Percentiles rank a stretch among this genome's conserved stretches.
Conservation (phyloP, 2,329 filamentous ascomycete species). For the Neonectria ditissima region DNA sequence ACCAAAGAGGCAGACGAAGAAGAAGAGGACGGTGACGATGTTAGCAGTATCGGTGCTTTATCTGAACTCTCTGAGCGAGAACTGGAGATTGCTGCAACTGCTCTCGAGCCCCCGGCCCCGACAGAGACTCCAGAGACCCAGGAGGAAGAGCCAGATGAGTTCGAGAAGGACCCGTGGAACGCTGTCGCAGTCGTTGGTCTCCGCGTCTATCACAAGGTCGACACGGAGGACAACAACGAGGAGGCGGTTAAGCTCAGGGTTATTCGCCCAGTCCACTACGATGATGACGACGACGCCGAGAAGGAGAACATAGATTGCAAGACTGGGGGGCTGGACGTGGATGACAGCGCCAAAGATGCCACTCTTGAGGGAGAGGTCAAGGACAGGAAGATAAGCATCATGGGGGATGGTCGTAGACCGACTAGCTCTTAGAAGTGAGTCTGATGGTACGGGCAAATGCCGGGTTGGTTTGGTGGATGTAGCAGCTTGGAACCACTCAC, state of each 20-base stretch:
- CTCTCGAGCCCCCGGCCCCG: conserved; percentile 20
- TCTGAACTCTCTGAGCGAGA: conserved; percentile 56
- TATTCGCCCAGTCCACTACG: conserved; percentile 53
- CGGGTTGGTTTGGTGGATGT: background rate
- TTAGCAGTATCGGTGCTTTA: conserved; percentile 49
- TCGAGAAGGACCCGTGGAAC: conserved; percentile 71
- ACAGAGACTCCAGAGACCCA: conserved; percentile 24
- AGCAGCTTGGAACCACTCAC: background rate
- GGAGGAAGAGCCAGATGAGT: conserved; percentile 64
- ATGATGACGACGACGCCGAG: conserved; percentile 38
- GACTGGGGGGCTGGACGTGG: conserved; percentile 55
- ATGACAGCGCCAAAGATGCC: conserved; percentile 60
- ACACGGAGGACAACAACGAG: conserved; percentile 46
- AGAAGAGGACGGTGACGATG: conserved; percentile 39
- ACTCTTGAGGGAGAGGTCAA: conserved; percentile 51
- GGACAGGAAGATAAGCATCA: conserved; percentile 53
- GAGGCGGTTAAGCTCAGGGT: conserved; percentile 55
- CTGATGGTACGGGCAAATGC: background rate
- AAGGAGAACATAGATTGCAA: conserved; percentile 43
- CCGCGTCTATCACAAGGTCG: conserved; percentile 68
- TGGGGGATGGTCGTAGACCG: conserved; percentile 39
- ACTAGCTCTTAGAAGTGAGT: background rate
- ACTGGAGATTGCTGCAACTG: conserved; percentile 50
- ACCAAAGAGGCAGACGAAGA: conserved; percentile 16
- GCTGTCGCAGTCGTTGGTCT: conserved; percentile 72